Evolutionary conservation across 371 early-diverging fungal genomes (phyloP).

Genomic region (Saksenaea vasiformis): DNA sequence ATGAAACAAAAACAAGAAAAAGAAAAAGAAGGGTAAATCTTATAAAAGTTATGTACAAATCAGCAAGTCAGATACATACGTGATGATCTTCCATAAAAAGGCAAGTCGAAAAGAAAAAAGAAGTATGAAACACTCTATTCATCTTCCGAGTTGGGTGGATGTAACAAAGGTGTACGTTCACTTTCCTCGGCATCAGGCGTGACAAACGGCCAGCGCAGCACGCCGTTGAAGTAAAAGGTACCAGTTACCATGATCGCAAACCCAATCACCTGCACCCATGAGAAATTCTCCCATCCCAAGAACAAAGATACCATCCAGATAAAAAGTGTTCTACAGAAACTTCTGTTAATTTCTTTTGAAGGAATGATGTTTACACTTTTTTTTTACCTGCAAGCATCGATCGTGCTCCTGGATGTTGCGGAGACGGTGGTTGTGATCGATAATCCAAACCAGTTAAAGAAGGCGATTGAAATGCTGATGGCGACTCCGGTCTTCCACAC

Average conservation of each 20-base stretch:
- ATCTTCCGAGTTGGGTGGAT: conserved; percentile 4
- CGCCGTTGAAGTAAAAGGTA: conserved; percentile 91
- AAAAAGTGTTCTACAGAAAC: conserved; percentile 74
- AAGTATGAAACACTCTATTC: neutral
- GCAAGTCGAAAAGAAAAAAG: neutral
- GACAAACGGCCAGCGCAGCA: conserved; percentile 55
- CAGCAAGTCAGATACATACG: neutral
- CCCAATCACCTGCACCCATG: conserved; percentile 85
- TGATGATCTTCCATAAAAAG: neutral
- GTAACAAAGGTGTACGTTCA: conserved; percentile 38
- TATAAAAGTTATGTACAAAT: neutral
- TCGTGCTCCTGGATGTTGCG: conserved; percentile 91
- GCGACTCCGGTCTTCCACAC: conserved; percentile 80
- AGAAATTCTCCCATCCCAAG: conserved; percentile 94
- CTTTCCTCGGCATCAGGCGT: conserved; percentile 17
- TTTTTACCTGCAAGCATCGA: conserved; percentile 84
- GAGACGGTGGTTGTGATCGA: conserved; percentile 84
- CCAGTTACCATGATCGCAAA: conserved; percentile 86
- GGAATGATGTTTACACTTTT: neutral
- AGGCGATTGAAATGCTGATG: conserved; percentile 85
- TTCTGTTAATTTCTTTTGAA: neutral
- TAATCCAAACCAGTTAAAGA: conserved; percentile 95
- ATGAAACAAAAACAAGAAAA: neutral
- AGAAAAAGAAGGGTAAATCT: neutral
- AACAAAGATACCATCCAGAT: conserved; percentile 91